Base-by-base conservation (phyloP, 306 rosid species). In the Lotus japonicus region DNA sequence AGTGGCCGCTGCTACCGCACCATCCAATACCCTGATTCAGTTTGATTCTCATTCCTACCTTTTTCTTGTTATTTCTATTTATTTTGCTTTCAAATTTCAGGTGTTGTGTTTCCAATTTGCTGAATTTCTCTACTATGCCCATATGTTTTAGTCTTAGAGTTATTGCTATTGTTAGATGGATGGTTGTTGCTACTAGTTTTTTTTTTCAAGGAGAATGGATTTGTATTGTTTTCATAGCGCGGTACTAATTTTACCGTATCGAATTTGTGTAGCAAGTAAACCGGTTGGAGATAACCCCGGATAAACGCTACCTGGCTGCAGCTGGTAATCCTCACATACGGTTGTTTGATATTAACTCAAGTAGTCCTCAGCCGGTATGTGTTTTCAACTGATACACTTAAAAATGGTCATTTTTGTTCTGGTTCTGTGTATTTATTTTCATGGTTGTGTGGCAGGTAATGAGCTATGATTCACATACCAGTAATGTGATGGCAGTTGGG, bases 311-410 rank as follows among this genome's bases (percentile, higher is more conserved):
- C 86, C 83, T 95, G 78, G 97, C 97, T 74, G 97, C 91, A 21
- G 99, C 97, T n/a, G 97, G 99, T 41, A 90, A 95, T 80, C 97
- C 99, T 48, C 99, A 95, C 80, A 90, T 95, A 59, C 85, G 99
- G 65, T 72, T 95, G 68, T 95, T 95, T 64, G 97, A 95, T 88
- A 88, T 95, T 74, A 88, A 87, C 79, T 85, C 99, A 76, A 90
- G 84, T 79, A 90, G 86, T 71, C 86, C 95, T 64, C 99, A 90
- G 58, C 99, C 99, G 26, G 99, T 95, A 79, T 46, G 90, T 85
- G 39, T 66, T 39, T 66, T 70, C 64, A 43, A 28, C 38, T 46
- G 16, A 18, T 73, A 43, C 31, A 15, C 51, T 28, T 49, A 14
- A 5, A 11, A 14, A 19, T n/a, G 11, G 4, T 10, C 2, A n/a